phyloP scores from a whole-genome alignment of 176 grass and related monocot genomes.

The Bonia amplexicaulis region DNA sequence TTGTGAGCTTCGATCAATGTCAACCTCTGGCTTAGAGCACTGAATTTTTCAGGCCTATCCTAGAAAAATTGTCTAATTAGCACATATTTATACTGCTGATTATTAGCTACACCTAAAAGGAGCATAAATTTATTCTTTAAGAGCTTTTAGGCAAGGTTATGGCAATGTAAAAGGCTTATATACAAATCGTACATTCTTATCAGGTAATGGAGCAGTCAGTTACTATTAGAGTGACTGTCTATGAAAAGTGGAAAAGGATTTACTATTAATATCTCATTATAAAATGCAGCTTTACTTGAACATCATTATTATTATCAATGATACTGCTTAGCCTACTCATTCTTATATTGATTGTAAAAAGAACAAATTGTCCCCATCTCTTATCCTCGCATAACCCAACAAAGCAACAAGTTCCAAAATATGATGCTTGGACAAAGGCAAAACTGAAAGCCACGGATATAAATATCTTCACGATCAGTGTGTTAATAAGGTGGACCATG shows the following conservation, averaged over 20 bases:
- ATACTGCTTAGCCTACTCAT: not conserved
- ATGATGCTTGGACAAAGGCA: not conserved
- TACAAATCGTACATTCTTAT: slow-evolving; percentile 2
- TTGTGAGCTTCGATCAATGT: slow-evolving; percentile 68
- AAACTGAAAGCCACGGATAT: not conserved
- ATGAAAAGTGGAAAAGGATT: not conserved
- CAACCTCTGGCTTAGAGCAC: slow-evolving; percentile 64
- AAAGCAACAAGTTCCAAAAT: not conserved
- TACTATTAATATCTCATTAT: not conserved
- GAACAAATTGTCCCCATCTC: not conserved
- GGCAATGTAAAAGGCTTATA: not conserved
- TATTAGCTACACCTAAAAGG: not conserved
- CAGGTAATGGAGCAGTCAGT: not conserved
- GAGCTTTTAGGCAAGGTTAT: slow-evolving; percentile 1
- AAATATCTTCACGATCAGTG: not conserved
- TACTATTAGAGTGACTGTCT: not conserved
- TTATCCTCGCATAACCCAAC: not conserved
- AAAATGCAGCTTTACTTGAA: slow-evolving; percentile 2
- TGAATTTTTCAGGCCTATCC: slow-evolving; percentile 87
- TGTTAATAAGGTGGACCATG: not conserved
- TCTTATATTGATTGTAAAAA: not conserved
- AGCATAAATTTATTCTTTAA: not conserved
- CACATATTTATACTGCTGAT: slow-evolving; percentile 24
- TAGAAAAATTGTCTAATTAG: slow-evolving; percentile 47
- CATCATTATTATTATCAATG: not conserved